phyloP scores from a whole-genome alignment of 2,329 filamentous ascomycete species.

The Ilyonectria destructans region DNA sequence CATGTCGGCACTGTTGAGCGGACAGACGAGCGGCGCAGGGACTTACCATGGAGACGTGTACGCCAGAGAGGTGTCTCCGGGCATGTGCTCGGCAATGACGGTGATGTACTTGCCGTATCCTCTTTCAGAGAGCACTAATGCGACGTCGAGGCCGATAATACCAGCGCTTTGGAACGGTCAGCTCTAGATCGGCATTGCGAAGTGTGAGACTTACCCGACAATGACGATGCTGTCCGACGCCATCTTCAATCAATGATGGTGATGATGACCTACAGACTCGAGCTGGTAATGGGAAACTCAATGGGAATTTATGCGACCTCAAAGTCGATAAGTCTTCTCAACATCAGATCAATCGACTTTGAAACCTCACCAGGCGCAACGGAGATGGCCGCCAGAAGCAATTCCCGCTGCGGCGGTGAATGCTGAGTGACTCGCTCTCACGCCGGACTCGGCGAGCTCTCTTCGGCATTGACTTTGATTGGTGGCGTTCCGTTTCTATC shows the following conservation, averaged over 20 bases:
- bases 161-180: conserved; percentile 50
- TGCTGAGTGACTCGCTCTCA: background rate
- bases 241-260: background rate
- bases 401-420: background rate
- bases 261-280: background rate
- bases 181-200: background rate
- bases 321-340: background rate
- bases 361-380: background rate
- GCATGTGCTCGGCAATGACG: conserved; percentile 59
- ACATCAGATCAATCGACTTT: background rate
- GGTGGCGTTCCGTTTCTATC: conserved; percentile 1
- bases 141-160: conserved; percentile 59
- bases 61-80: conserved; percentile 56
- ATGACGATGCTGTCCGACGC: conserved; percentile 15
- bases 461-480: conserved; percentile 3
- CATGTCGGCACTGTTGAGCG: background rate
- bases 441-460: background rate
- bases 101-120: conserved; percentile 55
- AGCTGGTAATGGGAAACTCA: background rate
- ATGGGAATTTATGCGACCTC: background rate
- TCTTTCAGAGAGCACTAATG: conserved; percentile 54
- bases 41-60: conserved; percentile 51
- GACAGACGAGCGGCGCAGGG: background rate
- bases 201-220: conserved; percentile 10
- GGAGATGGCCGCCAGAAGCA: background rate